These are phyloP conservation scores for Cladophialophora chaetospira DNA, from an alignment of 2,329 filamentous ascomycete species.

Conservation along the genomic window DNA sequence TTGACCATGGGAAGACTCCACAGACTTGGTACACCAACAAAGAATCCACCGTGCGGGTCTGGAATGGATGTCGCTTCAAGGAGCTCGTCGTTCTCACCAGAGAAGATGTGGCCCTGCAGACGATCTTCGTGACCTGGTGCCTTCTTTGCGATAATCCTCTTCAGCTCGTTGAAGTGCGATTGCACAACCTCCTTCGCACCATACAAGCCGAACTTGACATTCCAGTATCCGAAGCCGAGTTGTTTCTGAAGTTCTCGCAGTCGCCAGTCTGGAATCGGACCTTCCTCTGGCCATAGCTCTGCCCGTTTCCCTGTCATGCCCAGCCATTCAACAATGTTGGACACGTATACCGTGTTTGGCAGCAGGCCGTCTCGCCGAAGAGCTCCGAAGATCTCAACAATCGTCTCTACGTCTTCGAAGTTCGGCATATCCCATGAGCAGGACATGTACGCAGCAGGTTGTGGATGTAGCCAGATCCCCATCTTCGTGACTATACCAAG, in stretches of 20 bases:
- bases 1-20: slow-evolving; percentile 27
- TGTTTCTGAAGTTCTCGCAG: slow-evolving; percentile 22
- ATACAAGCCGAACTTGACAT: slow-evolving; percentile 26
- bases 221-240: slow-evolving; percentile 25
- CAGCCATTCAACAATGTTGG: slow-evolving; percentile 26
- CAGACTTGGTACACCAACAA: slow-evolving; percentile 26
- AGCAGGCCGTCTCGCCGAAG: slow-evolving; percentile 23
- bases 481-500: slow-evolving; percentile 33
- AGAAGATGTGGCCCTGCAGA: slow-evolving; percentile 24
- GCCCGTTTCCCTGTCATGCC: slow-evolving; percentile 24
- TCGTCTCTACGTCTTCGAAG: slow-evolving; percentile 24
- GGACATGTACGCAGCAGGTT: slow-evolving; percentile 36
- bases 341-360: slow-evolving; percentile 27
- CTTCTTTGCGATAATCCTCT: slow-evolving; percentile 19
- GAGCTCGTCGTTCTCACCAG: slow-evolving; percentile 20
- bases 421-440: slow-evolving; percentile 39
- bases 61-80: slow-evolving; percentile 24
- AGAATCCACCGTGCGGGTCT: slow-evolving; percentile 25
- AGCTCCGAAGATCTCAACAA: slow-evolving; percentile 24
- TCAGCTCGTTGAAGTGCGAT: slow-evolving; percentile 26
- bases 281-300: slow-evolving; percentile 22
- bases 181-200: slow-evolving; percentile 21
- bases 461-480: slow-evolving; percentile 32
- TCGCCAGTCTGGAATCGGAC: slow-evolving; percentile 23
- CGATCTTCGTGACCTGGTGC: slow-evolving; percentile 15